Percentiles rank a stretch among this genome's conserved stretches.
These are phyloP conservation scores for Croton laevigatus DNA, from an alignment of 441 rosid species.

Conservation along the genomic window DNA sequence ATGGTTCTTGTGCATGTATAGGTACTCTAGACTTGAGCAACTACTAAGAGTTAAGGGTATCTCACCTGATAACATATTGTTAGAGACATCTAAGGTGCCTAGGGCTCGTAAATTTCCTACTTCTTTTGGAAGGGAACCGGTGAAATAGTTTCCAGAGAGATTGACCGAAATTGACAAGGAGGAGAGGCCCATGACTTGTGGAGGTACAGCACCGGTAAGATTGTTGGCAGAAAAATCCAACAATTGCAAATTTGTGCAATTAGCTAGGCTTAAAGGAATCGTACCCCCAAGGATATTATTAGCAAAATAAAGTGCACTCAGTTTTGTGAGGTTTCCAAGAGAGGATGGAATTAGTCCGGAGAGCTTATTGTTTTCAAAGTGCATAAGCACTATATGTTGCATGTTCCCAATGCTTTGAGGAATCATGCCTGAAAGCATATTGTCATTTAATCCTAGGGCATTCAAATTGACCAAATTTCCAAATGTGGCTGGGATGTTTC, in stretches of 20 bases:
- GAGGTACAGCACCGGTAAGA: conserved; percentile 1
- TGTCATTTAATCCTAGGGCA: too few species aligned
- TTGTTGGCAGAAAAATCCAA: background rate
- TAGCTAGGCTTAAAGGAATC: background rate
- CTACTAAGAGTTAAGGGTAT: background rate
- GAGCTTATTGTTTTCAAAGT: background rate
- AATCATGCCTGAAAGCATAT: background rate
- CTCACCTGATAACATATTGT: background rate
- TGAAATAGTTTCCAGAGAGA: background rate
- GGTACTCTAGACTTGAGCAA: background rate
- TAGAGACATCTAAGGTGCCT: background rate
- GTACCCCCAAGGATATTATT: background rate
- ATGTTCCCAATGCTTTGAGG: background rate
- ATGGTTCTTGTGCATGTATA: background rate
- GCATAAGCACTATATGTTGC: background rate
- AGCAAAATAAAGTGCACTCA: background rate
- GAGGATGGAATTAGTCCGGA: background rate
- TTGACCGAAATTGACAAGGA: background rate
- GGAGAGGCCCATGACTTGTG: background rate
- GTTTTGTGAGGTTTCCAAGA: conserved; percentile 5
- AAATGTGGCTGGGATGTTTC: background rate
- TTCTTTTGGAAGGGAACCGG: background rate
- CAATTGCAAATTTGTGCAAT: background rate
- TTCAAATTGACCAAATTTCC: too few species aligned
- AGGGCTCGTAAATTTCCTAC: background rate